Conservation (phyloP, 1,284 basidiomycete genomes). For the Lignosus rhinocerotis region DNA sequence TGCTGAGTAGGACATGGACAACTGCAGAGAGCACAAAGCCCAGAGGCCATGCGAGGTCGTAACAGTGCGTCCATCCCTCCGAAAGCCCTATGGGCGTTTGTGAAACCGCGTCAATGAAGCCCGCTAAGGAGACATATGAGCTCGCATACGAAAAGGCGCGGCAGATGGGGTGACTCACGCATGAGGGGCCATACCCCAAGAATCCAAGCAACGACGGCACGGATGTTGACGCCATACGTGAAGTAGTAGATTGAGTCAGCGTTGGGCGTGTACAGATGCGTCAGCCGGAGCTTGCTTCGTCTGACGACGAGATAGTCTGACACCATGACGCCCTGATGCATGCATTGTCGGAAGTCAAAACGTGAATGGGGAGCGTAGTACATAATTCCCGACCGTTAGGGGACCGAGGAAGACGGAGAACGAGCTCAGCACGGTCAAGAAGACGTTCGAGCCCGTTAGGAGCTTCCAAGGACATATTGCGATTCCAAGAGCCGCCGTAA, state of each 20-base stretch:
- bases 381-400: slow-evolving; percentile 13
- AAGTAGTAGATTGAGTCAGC: slow-evolving; percentile 25
- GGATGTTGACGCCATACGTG: slow-evolving; percentile 24
- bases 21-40: slow-evolving; percentile 20
- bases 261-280: slow-evolving; percentile 25
- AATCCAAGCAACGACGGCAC: slow-evolving; percentile 20
- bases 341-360: not conserved
- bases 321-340: slow-evolving; percentile 19
- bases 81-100: slow-evolving; percentile 6
- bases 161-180: slow-evolving; percentile 5
- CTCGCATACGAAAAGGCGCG: not conserved
- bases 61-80: slow-evolving; percentile 17
- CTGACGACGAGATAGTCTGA: slow-evolving; percentile 25
- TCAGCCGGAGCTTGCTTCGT: slow-evolving; percentile 16
- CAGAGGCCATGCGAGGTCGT: slow-evolving; percentile 24
- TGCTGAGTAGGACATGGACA: slow-evolving; percentile 13
- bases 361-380: not conserved
- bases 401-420: slow-evolving; percentile 27
- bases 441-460: slow-evolving; percentile 21
- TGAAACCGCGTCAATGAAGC: slow-evolving; percentile 24
- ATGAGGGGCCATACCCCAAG: slow-evolving; percentile 26
- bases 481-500: slow-evolving; percentile 21
- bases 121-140: slow-evolving; percentile 7
- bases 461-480: slow-evolving; percentile 27
- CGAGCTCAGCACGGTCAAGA: slow-evolving; percentile 24